Base-by-base conservation (phyloP, 164 flowering plant species). In the Aristolochia californica region DNA sequence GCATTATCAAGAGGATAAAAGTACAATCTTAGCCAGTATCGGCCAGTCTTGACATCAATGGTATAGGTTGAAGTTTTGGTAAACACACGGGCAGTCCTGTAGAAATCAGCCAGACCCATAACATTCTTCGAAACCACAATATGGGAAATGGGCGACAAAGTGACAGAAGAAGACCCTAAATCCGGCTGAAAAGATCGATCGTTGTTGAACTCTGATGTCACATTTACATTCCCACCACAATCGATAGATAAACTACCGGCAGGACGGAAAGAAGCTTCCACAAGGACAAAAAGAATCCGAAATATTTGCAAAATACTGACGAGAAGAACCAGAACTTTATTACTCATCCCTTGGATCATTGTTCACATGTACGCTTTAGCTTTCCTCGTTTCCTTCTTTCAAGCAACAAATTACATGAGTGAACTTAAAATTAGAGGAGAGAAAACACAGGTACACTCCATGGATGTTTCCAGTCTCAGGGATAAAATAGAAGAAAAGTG, bases 11-110 rank as follows among this genome's bases (percentile, higher is more conserved):
- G 45, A 0, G 82, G 70, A 22, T 30, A 64, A 40, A 81, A 75
- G 62, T 81, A 73, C 25, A 81, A 48, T 22, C 83, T 43, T 15
- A 77, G 48, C 81, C 80, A 81, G 58, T 79, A 80, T 7, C 70
- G 55, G 25, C 85, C 80, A 1, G 23, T 68, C 66, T 65, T 64
- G 11, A 65, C 56, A 2, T 9, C 55, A 45, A 77, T 49, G 17
- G 61, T 71, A 26, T 77, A 77, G 13, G 23, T 60, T 5, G 81
- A 67, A 15, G 67, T 43, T 53, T 56, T 49, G 11, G 50, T 67
- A 43, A 80, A 75, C 61, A 75, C 62, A n/a, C 78, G 57, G 45
- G 76, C 78, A 24, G 78, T 70, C 28, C 15, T 45, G 25, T 71
- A 74, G 21, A 73, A 45, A 71, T 34, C 58, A 28, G 55, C 24